phyloP scores from a whole-genome alignment of 768 basidiomycete genomes.

The Hebeloma cylindrosporum region DNA sequence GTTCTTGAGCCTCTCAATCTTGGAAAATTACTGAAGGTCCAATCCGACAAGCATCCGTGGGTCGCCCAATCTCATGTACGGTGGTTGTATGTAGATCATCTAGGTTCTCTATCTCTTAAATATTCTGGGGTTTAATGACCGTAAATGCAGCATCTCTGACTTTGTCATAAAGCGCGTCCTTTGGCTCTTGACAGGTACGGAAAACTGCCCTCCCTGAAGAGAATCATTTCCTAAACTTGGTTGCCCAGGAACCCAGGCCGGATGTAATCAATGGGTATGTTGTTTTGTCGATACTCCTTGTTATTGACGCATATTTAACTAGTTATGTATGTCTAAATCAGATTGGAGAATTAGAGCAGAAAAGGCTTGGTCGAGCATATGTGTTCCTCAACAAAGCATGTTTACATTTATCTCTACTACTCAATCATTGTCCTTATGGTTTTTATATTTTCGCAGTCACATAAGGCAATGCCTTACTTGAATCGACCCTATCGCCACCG shows the following conservation, averaged over 20 bases:
- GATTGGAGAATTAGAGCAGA: constrained; percentile 54
- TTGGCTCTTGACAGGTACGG: constrained; percentile 58
- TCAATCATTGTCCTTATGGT: neutral
- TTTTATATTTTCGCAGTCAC: constrained; percentile 33
- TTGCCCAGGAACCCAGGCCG: constrained; percentile 48
- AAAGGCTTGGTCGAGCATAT: constrained; percentile 58
- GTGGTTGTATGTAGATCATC: too few relatives aligned
- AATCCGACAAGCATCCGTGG: constrained; percentile 51
- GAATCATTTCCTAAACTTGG: constrained; percentile 20
- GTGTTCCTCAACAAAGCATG: constrained; percentile 56
- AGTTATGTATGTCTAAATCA: too few relatives aligned
- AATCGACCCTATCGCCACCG: constrained; percentile 55
- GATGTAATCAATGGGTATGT: constrained; percentile 60
- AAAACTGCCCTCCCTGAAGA: constrained; percentile 1
- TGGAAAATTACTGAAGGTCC: neutral
- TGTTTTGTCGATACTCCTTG: neutral
- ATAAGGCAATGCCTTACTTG: constrained; percentile 60
- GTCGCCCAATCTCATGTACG: constrained; percentile 52
- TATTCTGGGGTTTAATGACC: neutral
- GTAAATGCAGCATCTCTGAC: constrained; percentile 41
- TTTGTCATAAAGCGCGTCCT: constrained; percentile 59
- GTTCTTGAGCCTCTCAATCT: constrained; percentile 20
- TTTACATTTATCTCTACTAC: neutral
- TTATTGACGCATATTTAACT: neutral
- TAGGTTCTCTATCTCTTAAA: constrained; percentile 16